phyloP scores from a whole-genome alignment of 2,329 filamentous ascomycete genomes.

The Colletotrichum chlorophyti region DNA sequence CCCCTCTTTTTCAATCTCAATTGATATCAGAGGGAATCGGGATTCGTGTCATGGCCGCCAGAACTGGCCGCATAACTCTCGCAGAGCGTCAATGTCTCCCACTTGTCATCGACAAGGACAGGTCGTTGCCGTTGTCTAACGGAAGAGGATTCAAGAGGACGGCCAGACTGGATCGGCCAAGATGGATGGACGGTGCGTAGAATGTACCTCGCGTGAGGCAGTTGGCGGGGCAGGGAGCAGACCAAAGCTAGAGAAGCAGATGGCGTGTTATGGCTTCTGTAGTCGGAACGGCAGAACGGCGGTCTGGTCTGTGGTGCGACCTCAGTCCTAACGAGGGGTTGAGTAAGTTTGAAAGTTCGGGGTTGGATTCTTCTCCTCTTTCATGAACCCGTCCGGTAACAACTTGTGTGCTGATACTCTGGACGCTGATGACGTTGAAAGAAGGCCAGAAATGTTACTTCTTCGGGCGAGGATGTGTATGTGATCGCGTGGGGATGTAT shows the following conservation, averaged over 20 bases:
- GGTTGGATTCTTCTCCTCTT: background rate
- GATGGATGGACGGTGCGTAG: conserved; percentile 11
- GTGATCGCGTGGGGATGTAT: too few relatives aligned
- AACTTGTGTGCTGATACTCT: too few relatives aligned
- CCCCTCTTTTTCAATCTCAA: background rate
- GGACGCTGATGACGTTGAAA: conserved; percentile 24
- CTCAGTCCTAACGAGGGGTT: background rate
- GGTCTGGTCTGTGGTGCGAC: conserved; percentile 25
- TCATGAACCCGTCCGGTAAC: conserved; percentile 12
- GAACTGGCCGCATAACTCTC: conserved; percentile 4
- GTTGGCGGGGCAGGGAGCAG: background rate
- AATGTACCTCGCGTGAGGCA: background rate
- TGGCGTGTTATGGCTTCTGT: conserved; percentile 17
- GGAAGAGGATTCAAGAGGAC: background rate
- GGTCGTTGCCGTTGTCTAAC: conserved; percentile 4
- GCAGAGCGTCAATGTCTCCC: background rate
- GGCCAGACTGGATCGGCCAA: conserved; percentile 7
- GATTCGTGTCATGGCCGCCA: conserved; percentile 5
- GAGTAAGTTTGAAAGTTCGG: background rate
- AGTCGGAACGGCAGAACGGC: conserved; percentile 16
- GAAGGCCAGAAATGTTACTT: conserved; percentile 21
- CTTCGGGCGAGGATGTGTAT: background rate
- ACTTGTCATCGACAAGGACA: background rate
- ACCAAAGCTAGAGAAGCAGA: too few relatives aligned
- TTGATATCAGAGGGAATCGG: conserved; percentile 14